Conservation (phyloP, 352 stramenopile species). For the Globisporangium solare region DNA sequence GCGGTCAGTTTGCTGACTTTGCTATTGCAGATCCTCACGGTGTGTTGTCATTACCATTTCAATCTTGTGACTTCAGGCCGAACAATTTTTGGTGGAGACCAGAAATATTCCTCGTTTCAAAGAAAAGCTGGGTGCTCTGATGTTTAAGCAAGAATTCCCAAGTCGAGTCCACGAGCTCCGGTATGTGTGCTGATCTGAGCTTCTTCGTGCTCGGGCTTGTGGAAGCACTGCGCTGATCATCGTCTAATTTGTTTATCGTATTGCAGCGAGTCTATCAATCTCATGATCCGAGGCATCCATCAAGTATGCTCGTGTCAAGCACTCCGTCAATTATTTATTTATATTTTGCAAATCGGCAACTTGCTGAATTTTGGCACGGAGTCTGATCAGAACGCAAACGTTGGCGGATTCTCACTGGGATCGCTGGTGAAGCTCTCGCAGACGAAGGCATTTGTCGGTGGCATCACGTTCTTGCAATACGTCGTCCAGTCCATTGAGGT, state of each 20-base stretch:
- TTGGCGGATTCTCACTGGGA: constrained; percentile 66
- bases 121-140: constrained; percentile 66
- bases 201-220: too few relatives aligned
- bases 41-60: neutral
- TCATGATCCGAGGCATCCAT: constrained; percentile 73
- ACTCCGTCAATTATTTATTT: constrained; percentile 81
- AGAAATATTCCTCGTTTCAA: constrained; percentile 61
- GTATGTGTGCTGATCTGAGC: constrained; percentile 14
- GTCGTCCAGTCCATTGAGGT: constrained; percentile 81
- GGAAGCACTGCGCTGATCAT: neutral
- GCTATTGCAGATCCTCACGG: neutral
- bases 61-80: constrained; percentile 26
- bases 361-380: constrained; percentile 67
- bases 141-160: constrained; percentile 85
- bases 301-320: constrained; percentile 74
- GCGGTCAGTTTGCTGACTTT: neutral
- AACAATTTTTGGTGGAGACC: constrained; percentile 78
- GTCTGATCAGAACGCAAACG: constrained; percentile 21
- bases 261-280: constrained; percentile 53
- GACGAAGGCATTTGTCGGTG: constrained; percentile 81
- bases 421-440: constrained; percentile 85
- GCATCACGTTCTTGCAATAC: constrained; percentile 81
- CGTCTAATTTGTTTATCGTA: neutral
- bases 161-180: constrained; percentile 67
- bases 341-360: constrained; percentile 59